These are phyloP conservation scores for Ambispora gerdemannii DNA, from an alignment of 192 early-diverging fungal genomes.

Conservation along the genomic window DNA sequence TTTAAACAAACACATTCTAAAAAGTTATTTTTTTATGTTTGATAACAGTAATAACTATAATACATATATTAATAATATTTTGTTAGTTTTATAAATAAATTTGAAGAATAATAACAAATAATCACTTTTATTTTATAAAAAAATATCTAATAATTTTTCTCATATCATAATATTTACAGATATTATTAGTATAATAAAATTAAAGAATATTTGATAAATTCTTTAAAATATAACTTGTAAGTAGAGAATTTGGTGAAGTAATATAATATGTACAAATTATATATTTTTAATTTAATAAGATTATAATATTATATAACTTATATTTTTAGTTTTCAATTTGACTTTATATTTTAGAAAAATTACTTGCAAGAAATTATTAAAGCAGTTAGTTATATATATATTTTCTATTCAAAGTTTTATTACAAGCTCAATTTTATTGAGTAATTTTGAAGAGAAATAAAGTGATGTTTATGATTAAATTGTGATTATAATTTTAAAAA, in stretches of 20 bases:
- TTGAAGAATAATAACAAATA: slow-evolving; percentile 24
- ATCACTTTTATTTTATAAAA: slow-evolving; percentile 10
- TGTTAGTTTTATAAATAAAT: slow-evolving; percentile 31
- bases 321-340: slow-evolving; percentile 1
- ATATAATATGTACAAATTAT: slow-evolving; percentile 18
- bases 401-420: slow-evolving; percentile 21
- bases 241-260: slow-evolving; percentile 9
- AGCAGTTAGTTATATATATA: neutral
- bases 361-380: slow-evolving; percentile 3
- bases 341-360: slow-evolving; percentile 12
- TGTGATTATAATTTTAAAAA: slow-evolving; percentile 12
- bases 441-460: neutral
- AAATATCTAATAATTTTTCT: neutral
- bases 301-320: slow-evolving; percentile 12
- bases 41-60: slow-evolving; percentile 11
- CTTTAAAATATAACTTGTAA: slow-evolving; percentile 29
- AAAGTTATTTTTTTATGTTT: slow-evolving; percentile 19
- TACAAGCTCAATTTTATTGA: slow-evolving; percentile 1
- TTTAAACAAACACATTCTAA: slow-evolving; percentile 1
- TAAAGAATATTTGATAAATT: slow-evolving; percentile 32
- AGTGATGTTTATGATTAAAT: neutral
- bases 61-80: slow-evolving; percentile 26
- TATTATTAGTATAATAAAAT: slow-evolving; percentile 30
- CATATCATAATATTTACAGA: slow-evolving; percentile 30
- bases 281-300: neutral